Percentiles rank a stretch among this genome's conserved stretches.
Conservation (phyloP, 352 stramenopile species). For the Phytophthora syringae region DNA sequence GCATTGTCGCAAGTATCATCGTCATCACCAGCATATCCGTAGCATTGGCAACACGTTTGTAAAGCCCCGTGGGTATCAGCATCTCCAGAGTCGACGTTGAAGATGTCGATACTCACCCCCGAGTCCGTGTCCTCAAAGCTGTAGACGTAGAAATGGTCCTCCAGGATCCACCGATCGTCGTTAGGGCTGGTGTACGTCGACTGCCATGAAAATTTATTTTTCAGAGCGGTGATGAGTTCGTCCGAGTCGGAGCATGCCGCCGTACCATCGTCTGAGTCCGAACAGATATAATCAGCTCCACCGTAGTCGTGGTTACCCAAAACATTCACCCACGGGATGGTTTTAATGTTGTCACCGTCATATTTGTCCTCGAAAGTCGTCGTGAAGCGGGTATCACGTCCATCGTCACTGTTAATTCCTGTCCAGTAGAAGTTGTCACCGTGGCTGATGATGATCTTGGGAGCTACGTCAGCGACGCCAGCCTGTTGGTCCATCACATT, state of each 20-base stretch:
- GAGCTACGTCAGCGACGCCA: conserved; percentile 35
- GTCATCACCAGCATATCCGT: conserved; percentile 54
- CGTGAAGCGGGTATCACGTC: conserved; percentile 57
- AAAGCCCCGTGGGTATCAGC: conserved; percentile 52
- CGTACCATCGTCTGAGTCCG: conserved; percentile 31
- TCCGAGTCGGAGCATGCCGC: conserved; percentile 31
- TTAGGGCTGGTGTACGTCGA: conserved; percentile 55
- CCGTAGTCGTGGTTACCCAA: conserved; percentile 77
- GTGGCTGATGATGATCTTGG: conserved; percentile 66
- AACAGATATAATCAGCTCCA: conserved; percentile 65
- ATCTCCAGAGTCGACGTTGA: conserved; percentile 66
- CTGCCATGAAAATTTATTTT: conserved; percentile 59
- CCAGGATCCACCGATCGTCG: conserved; percentile 56
- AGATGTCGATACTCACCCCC: conserved; percentile 62
- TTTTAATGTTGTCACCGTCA: conserved; percentile 52
- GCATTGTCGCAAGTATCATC: conserved; percentile 52
- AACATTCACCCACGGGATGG: conserved; percentile 71
- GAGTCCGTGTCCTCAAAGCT: conserved; percentile 43
- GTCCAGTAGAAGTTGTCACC: conserved; percentile 79
- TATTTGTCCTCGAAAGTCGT: conserved; percentile 69
- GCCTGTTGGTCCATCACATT: conserved; percentile 64
- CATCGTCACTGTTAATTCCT: conserved; percentile 51
- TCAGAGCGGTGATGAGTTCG: conserved; percentile 33
- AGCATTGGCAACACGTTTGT: conserved; percentile 67
- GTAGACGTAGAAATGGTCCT: no score